phyloP scores from a whole-genome alignment of 2,329 filamentous ascomycete genomes.

The Monosporascus sp. region DNA sequence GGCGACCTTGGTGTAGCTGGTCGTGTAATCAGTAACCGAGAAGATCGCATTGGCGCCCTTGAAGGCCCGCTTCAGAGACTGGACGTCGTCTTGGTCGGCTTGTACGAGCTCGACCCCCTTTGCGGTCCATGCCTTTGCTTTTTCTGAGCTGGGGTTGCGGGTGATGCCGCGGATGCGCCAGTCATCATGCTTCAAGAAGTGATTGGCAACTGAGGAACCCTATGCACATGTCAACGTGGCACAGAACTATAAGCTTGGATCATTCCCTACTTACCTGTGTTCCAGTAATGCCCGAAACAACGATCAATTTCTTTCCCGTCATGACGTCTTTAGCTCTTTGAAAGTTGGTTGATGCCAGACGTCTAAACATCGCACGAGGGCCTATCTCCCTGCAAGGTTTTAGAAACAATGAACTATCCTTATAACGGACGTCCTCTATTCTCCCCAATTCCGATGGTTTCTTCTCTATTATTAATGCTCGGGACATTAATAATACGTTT shows the following conservation, averaged over 20 bases:
- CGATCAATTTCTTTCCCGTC: neutral
- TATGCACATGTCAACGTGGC: neutral
- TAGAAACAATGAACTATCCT: too few relatives aligned
- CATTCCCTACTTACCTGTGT: neutral
- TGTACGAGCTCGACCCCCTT: conserved; percentile 33
- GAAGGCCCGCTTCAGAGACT: conserved; percentile 30
- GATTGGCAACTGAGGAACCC: neutral
- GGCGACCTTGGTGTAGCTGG: conserved; percentile 2
- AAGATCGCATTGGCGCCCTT: conserved; percentile 33
- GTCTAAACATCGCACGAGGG: too few relatives aligned
- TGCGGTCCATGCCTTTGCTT: conserved; percentile 10
- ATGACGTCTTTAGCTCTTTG: neutral
- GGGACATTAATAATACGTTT: too few relatives aligned
- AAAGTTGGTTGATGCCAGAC: neutral
- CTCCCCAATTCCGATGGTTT: too few relatives aligned
- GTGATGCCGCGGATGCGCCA: neutral
- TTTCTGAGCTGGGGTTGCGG: neutral
- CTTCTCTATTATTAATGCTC: too few relatives aligned
- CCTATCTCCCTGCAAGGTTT: too few relatives aligned
- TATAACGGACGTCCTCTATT: too few relatives aligned
- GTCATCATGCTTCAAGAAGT: neutral
- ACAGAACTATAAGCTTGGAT: neutral
- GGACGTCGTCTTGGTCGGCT: conserved; percentile 27
- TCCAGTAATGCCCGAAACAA: neutral
- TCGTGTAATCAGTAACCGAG: conserved; percentile 28